Evolutionary conservation across 2,329 filamentous ascomycete species (phyloP).

Genomic region (Stylonectria norvegica): DNA sequence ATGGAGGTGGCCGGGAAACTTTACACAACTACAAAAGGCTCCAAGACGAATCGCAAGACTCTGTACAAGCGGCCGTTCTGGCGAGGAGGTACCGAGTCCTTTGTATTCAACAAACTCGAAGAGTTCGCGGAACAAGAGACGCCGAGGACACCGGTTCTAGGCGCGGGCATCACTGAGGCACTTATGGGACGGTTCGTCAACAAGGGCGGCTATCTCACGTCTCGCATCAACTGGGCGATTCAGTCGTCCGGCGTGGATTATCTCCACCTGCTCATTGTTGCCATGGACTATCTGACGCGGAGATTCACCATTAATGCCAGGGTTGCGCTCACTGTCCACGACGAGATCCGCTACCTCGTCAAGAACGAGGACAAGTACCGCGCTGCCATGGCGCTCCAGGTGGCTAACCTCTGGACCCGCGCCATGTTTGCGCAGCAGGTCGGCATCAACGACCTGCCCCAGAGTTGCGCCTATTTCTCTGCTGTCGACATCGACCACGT

Average conservation of each 20-base stretch:
- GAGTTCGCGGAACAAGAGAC: conserved; percentile 94
- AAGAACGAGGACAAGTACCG: conserved; percentile 82
- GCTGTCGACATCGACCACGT: conserved; percentile 94
- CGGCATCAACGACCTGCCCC: conserved; percentile 90
- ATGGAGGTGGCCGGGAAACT: conserved; percentile 71
- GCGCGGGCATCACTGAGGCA: conserved; percentile 93
- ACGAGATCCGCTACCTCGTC: conserved; percentile 94
- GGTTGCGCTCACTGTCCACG: conserved; percentile 89
- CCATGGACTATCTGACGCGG: conserved; percentile 89
- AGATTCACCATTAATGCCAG: conserved; percentile 83
- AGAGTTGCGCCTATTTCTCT: conserved; percentile 92
- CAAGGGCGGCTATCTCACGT: conserved; percentile 90
- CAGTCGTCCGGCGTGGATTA: conserved; percentile 98
- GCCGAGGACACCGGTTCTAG: conserved; percentile 86
- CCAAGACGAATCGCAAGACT: conserved; percentile 71
- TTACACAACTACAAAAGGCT: conserved; percentile 86
- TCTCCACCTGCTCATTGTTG: conserved; percentile 85
- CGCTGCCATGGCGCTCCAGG: conserved; percentile 86
- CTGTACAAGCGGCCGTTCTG: conserved; percentile 79
- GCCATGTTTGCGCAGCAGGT: conserved; percentile 98
- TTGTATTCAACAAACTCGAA: conserved; percentile 97
- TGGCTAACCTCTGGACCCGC: conserved; percentile 93
- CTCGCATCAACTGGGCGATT: conserved; percentile 98
- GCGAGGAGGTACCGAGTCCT: conserved; percentile 93
- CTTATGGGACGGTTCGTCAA: conserved; percentile 83